Conservation (phyloP, 305 asterid genomes). For the Nicotiana rustica region DNA sequence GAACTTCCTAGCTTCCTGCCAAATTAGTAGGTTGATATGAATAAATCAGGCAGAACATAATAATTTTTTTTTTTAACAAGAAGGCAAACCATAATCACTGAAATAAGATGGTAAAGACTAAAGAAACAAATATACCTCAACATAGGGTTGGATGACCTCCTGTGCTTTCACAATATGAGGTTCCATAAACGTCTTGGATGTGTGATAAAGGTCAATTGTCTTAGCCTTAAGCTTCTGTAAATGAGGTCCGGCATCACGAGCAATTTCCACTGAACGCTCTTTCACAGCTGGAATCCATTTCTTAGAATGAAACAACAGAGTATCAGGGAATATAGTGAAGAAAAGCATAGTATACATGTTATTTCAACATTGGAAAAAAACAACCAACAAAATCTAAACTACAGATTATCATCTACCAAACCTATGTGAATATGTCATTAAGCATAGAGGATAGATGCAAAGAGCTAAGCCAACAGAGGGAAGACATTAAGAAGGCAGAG, state of each 20-base stretch:
- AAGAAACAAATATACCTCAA: conserved; percentile 45
- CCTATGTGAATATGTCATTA: conserved; percentile 1
- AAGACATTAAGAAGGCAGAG: conserved; percentile 10
- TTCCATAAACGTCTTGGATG: conserved; percentile 41
- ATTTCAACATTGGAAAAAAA: not conserved
- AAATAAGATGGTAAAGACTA: conserved; percentile 6
- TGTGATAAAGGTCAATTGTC: conserved; percentile 44
- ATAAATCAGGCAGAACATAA: conserved; percentile 3
- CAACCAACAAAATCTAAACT: not conserved
- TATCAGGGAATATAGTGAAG: not conserved
- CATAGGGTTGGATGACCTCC: conserved; percentile 46
- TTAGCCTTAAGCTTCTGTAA: conserved; percentile 43
- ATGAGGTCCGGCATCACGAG: conserved; percentile 40
- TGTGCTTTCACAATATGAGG: conserved; percentile 43
- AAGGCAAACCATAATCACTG: not conserved
- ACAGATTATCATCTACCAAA: not conserved
- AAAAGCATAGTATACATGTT: not conserved
- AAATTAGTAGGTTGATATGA: conserved; percentile 27
- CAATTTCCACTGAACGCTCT: conserved; percentile 38
- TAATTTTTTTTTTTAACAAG: not conserved
- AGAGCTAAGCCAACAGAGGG: not conserved
- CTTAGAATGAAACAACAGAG: conserved; percentile 38
- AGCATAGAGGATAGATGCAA: not conserved
- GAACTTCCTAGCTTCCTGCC: conserved; percentile 56
- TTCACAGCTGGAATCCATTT: conserved; percentile 55